Base-by-base conservation (phyloP, 2,329 filamentous ascomycete species). In the Fusarium piperis region DNA sequence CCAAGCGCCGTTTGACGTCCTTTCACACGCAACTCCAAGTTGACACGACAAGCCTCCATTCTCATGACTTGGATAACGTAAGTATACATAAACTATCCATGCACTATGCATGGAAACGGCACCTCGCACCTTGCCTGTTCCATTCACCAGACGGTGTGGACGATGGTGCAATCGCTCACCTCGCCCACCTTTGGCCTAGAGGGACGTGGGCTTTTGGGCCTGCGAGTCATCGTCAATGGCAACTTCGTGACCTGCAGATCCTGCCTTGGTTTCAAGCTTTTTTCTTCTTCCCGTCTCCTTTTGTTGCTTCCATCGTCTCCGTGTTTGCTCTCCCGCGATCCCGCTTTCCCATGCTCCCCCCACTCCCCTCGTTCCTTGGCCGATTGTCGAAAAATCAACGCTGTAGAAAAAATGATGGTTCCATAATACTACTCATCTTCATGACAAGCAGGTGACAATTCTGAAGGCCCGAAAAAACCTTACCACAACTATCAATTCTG, bases 221-320 rank as follows among this genome's bases (percentile, higher is more conserved):
- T 77, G 71, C 74, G 70, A 77, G 74, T 76, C 73, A 77, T 76
- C 70, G 39, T 62, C 65, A 72, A 72, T 64, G 55, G 59, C 38
- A 73, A 72, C 72, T 74, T 71, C 61, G 64, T 73, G 67, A 68
- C 69, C 67, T 73, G 73, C 74, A 74, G 73, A 76, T 72, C 73
- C 60, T 70, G 57, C 66, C 63, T 64, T 59, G 58, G 65, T 74
- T 73, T 70, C 74, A 70, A 64, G 64, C 57, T 67, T 76, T 73
- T 44, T 35, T 62, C 65, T 30, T 56, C 46, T 46, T 51, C 36
- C 39, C 62, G 52, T 41, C 46, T 18, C 35, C 55, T 63, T 57
- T 57, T n/a, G 58, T 61, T 56, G 12, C 8, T 38, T n/a, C 28
- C 30, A 56, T 46, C 35, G 38, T 59, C 23, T 36, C 32, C 33